These are phyloP conservation scores for Aureobasidium namibiae DNA, from an alignment of 2,329 filamentous ascomycete genomes.

Conservation along the genomic window DNA sequence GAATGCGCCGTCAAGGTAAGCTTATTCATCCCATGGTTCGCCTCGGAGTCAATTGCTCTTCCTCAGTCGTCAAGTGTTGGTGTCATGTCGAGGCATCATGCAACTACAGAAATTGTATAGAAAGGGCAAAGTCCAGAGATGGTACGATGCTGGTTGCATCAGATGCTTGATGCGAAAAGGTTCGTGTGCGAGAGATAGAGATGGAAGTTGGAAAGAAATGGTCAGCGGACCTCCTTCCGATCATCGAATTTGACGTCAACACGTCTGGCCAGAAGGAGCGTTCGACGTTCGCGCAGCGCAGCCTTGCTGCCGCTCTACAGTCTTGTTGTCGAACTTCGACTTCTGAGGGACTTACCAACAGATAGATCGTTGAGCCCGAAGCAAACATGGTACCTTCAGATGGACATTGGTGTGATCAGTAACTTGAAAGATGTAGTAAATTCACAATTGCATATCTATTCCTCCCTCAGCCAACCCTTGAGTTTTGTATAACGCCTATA, in stretches of 20 bases:
- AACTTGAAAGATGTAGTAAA: background rate
- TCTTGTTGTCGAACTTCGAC: background rate
- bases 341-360: background rate
- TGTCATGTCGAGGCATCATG: background rate
- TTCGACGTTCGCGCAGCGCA: background rate
- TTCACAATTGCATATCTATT: constrained; percentile 6
- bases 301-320: background rate
- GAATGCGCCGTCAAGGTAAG: background rate
- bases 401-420: background rate
- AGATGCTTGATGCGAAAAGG: background rate
- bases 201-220: background rate
- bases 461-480: background rate
- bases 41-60: background rate
- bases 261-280: background rate
- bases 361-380: background rate
- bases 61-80: background rate
- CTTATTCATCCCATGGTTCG: background rate
- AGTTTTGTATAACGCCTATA: constrained; percentile 5
- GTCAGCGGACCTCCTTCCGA: background rate
- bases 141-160: background rate
- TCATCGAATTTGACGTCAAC: background rate
- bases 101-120: background rate
- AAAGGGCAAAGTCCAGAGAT: background rate
- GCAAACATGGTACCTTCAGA: background rate
- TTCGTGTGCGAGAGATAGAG: background rate